These are phyloP conservation scores for Hygrophorus pudorinus DNA, from an alignment of 768 basidiomycete genomes.

Conservation along the genomic window DNA sequence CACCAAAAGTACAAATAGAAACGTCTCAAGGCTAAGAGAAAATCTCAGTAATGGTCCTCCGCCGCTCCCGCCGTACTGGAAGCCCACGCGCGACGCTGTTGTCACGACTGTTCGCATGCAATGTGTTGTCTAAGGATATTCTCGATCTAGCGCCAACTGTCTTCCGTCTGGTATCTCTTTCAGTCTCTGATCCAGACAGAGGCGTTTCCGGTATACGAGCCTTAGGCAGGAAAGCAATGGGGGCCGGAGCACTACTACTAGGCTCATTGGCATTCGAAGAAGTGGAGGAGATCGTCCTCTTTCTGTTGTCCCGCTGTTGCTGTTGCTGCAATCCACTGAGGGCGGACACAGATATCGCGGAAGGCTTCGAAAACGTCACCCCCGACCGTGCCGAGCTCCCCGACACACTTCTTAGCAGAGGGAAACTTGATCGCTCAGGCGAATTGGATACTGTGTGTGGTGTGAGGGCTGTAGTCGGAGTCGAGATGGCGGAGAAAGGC, in stretches of 20 bases:
- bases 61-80: background rate
- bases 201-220: constrained; percentile 4
- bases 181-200: constrained; percentile 32
- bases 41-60: constrained; percentile 6
- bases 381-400: constrained; percentile 31
- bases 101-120: background rate
- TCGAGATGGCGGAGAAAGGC: constrained; percentile 40
- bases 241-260: constrained; percentile 8
- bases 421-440: constrained; percentile 21
- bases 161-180: constrained; percentile 38
- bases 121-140: constrained; percentile 1
- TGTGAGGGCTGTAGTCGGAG: constrained; percentile 59
- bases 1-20: background rate
- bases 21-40: constrained; percentile 1
- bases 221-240: background rate
- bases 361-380: constrained; percentile 59
- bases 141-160: constrained; percentile 15
- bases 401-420: constrained; percentile 38
- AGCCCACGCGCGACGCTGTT: background rate
- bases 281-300: constrained; percentile 9
- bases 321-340: constrained; percentile 49
- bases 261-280: constrained; percentile 15
- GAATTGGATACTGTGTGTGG: constrained; percentile 51
- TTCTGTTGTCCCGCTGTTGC: constrained; percentile 18
- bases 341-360: constrained; percentile 40